phyloP scores from a whole-genome alignment of 228 moss, liverwort and hornwort species.

The Sphagnum fallax region DNA sequence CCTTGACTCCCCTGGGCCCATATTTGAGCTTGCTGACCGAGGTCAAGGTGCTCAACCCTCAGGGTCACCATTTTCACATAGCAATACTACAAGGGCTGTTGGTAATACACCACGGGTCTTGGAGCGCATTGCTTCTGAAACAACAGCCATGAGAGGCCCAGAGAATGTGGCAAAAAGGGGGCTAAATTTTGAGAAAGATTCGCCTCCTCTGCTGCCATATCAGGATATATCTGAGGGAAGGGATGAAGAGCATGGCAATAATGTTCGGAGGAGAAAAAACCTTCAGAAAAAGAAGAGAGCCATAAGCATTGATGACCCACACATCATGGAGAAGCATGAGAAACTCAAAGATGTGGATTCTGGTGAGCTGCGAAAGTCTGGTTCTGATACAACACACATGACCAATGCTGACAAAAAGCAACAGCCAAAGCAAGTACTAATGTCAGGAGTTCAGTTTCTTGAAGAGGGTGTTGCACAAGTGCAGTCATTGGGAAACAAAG shows the following conservation, averaged over 20 bases:
- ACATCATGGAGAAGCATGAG: slow-evolving; percentile 25
- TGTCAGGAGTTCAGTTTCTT: slow-evolving; percentile 82
- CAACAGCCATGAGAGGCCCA: slow-evolving; percentile 38
- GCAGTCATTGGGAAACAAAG: slow-evolving; percentile 80
- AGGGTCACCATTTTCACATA: slow-evolving; percentile 33
- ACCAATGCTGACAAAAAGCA: slow-evolving; percentile 8
- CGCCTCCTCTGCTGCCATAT: slow-evolving; percentile 7
- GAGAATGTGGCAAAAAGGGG: slow-evolving; percentile 25
- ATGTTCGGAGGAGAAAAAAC: slow-evolving; percentile 47
- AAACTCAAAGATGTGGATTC: slow-evolving; percentile 18
- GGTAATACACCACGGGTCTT: slow-evolving; percentile 41
- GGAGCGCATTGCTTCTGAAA: slow-evolving; percentile 54
- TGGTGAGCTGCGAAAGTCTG: slow-evolving; percentile 32
- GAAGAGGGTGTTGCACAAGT: slow-evolving; percentile 88
- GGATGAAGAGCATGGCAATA: slow-evolving; percentile 30
- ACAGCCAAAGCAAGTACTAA: slow-evolving; percentile 40
- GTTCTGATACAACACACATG: slow-evolving; percentile 21
- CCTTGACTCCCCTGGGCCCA: slow-evolving; percentile 72
- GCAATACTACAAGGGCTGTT: slow-evolving; percentile 29
- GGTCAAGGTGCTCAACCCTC: slow-evolving; percentile 50
- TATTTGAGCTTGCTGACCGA: slow-evolving; percentile 76
- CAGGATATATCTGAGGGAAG: slow-evolving; percentile 34
- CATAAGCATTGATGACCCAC: slow-evolving; percentile 34
- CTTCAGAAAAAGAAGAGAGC: slow-evolving; percentile 36
- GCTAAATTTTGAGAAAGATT: slow-evolving; percentile 38